These are phyloP conservation scores for Musa balbisiana DNA, from an alignment of 202 grass and related monocot species.

Conservation along the genomic window DNA sequence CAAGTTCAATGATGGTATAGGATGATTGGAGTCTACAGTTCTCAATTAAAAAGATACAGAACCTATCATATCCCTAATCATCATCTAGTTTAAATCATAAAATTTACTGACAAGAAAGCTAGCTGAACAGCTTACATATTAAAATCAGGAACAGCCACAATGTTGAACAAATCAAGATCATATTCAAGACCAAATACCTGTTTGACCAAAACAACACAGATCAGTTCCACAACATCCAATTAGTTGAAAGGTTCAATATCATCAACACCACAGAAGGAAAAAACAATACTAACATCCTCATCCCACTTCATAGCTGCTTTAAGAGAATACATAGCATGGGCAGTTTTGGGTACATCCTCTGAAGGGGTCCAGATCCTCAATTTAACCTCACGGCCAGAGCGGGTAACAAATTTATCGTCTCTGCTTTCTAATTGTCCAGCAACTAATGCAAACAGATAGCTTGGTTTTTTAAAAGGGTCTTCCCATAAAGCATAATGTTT, in stretches of 20 bases:
- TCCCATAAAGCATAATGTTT: conserved; percentile 89
- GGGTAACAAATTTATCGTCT: conserved; percentile 77
- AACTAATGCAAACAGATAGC: conserved; percentile 98
- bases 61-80: background rate
- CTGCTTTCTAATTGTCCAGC: conserved; percentile 80
- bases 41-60: background rate
- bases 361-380: conserved; percentile 88
- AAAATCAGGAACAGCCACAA: conserved; percentile 98
- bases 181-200: conserved; percentile 98
- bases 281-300: conserved; percentile 58
- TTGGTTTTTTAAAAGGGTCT: conserved; percentile 91
- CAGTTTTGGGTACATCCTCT: conserved; percentile 92
- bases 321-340: conserved; percentile 99
- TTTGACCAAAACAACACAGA: background rate
- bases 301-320: conserved; percentile 99
- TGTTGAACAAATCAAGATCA: conserved; percentile 98
- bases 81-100: background rate
- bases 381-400: conserved; percentile 71
- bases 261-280: conserved; percentile 11
- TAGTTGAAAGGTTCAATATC: background rate
- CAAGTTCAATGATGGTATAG: background rate
- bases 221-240: background rate
- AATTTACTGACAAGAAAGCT: background rate
- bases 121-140: conserved; percentile 65
- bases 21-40: background rate